A percentile compares a stretch with the other conserved stretches of the same genome.
These are phyloP conservation scores for Lactarius sp. DNA, from an alignment of 768 basidiomycete genomes.

Conservation along the genomic window DNA sequence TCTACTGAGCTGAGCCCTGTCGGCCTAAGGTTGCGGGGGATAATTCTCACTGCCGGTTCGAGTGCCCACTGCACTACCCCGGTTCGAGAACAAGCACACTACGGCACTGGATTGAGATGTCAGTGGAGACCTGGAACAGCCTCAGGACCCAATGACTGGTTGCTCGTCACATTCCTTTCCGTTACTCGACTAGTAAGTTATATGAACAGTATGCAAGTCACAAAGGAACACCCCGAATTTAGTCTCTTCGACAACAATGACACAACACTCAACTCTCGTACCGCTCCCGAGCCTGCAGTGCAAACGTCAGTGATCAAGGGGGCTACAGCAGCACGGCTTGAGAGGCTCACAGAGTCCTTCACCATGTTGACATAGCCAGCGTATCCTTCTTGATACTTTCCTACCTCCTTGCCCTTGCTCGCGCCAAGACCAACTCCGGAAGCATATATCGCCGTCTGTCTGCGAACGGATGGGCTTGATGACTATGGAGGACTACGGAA, in stretches of 20 bases:
- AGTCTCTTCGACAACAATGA: background rate
- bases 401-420: conserved; percentile 80
- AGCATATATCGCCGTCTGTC: conserved; percentile 80
- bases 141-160: background rate
- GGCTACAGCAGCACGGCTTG: background rate
- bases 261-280: conserved; percentile 21
- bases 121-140: background rate
- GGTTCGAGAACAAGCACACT: no score
- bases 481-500: background rate
- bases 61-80: no score
- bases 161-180: background rate
- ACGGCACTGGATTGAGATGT: background rate
- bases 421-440: conserved; percentile 91
- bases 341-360: conserved; percentile 55
- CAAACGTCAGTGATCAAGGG: background rate
- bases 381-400: conserved; percentile 64
- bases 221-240: background rate
- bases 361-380: conserved; percentile 68
- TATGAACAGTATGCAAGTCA: conserved; percentile 11
- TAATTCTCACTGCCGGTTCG: no score
- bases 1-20: no score
- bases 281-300: conserved; percentile 27
- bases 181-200: conserved; percentile 8
- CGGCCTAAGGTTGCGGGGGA: no score
- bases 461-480: conserved; percentile 31